Evolutionary conservation across 2,329 filamentous ascomycete genomes (phyloP), one percentile per base, ranked within the genome.

Genomic region (Alternaria arbusti): DNA sequence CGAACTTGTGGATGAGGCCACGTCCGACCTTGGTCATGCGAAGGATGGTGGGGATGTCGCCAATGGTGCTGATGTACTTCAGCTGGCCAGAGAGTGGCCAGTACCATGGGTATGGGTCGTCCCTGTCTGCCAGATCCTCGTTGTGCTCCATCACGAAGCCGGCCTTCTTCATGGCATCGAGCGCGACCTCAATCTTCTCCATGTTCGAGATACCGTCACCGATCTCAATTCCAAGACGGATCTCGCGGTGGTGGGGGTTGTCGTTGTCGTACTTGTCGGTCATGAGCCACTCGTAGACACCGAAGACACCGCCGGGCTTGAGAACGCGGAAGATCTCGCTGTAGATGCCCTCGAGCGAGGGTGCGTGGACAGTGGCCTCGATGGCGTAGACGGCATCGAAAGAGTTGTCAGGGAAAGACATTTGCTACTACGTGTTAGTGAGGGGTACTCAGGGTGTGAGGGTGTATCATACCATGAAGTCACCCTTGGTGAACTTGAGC

Each of bases 231-330:
- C 91, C 94, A 17, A 97, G 89, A 68, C 96, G 92, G 77, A 98
- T 96, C 79, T 92, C 89, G 70, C 94, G 91, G 84, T 98, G 96
- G 75, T 89, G 86, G 1, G 92, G 81, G 86, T 97, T 94, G 64
- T 91, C 86, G 79, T 97, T 95, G 84, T 98, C 91, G 82, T 97
- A 99, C 23, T 90, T 85, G 67, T 97, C 94, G 7, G 94, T 98
- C 96, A 99, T 98, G 77, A 98, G 86, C 96, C 96, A 98, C 83
- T 99, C 96, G 83, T 98, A 99, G 56, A 98, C 95, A 78, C 95
- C 96, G 74, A 98, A 99, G 55, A 93, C 86, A 80, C 96, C 95
- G 64, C 96, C 96, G 20, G 96, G 96, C 87, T 98, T 99, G 68
- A 99, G 86, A 22, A 97, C 94, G 51, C 93, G 92, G 88, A 91